A percentile compares a stretch with the other conserved stretches of the same genome.
Conservation (phyloP, 2,329 filamentous ascomycete genomes). For the Mycosphaerelloides madeirae region DNA sequence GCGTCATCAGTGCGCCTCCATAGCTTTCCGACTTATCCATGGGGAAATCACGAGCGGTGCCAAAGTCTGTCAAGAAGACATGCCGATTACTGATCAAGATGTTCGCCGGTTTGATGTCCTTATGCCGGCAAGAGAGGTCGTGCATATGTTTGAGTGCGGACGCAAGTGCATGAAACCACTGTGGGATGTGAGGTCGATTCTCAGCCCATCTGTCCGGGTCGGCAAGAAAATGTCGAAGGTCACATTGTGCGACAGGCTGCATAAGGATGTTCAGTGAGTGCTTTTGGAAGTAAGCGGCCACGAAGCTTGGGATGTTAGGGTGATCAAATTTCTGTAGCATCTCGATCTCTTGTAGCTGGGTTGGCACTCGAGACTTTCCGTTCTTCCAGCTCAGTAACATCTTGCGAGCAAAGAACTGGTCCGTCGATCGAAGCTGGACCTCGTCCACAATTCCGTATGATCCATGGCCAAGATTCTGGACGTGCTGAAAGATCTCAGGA, state of each 20-base stretch:
- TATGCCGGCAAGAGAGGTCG: constrained; percentile 3
- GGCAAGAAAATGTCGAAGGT: constrained; percentile 6
- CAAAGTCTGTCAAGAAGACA: constrained; percentile 10
- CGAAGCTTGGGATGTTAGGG: constrained; percentile 61
- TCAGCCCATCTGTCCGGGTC: background rate
- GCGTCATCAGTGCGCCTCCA: constrained; percentile 7
- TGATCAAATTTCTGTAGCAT: constrained; percentile 8
- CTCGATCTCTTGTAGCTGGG: constrained; percentile 10
- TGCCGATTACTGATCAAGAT: constrained; percentile 69
- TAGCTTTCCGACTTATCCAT: background rate
- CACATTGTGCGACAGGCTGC: constrained; percentile 10
- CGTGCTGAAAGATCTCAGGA: background rate
- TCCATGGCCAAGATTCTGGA: constrained; percentile 7
- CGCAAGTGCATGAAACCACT: constrained; percentile 9
- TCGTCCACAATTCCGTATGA: constrained; percentile 11
- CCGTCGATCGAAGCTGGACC: constrained; percentile 1
- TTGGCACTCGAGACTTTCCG: background rate
- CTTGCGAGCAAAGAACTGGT: constrained; percentile 6
- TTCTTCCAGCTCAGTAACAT: background rate
- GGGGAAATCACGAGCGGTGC: constrained; percentile 2
- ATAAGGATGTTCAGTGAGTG: constrained; percentile 10
- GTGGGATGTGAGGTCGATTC: background rate
- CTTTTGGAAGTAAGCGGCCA: constrained; percentile 66
- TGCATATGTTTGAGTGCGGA: constrained; percentile 11
- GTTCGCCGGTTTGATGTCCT: constrained; percentile 91